Base-by-base conservation (phyloP, 495 filamentous ascomycete genomes). In the Podospora pseudoanserina region DNA sequence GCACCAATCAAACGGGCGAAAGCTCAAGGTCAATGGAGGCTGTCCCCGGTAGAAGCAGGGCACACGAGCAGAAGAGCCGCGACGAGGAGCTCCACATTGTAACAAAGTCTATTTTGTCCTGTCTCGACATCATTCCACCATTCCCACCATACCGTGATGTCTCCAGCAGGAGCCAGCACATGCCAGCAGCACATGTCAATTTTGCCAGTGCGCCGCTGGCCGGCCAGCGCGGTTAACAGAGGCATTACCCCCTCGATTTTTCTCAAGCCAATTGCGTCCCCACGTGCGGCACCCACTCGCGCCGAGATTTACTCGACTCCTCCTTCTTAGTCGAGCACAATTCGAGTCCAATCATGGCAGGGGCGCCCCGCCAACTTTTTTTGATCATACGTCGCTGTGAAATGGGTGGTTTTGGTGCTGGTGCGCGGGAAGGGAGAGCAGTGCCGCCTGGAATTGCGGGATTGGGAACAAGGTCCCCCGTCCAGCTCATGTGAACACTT, bases 161-260 rank as follows among this genome's bases (percentile, higher is more conserved):
- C 55, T 23, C 5, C 16, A 58, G 15, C 39, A 49, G 6, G 13
- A 11, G 55, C 55, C 55, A 58, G n/a, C n/a, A 58, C 54, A 57
- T 18, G 54, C 18, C 54, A 64, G 26, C 5, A 5, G 28, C 62
- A 13, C 30, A 32, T 32, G 30, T 32, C 30, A 32, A 32, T 5
- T 32, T 5, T 32, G 30, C 30, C 30, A 32, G 30, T 30, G 44
- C 39, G 32, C 65, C 23, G 23, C 23, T 23, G 23, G 23, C 23
- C 67, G 66, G 44, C 55, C 39, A 67, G 61, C 63, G 68, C 72
- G 74, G 72, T 68, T 76, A 74, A 61, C 65, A 64, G 63, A 70
- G 74, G 72, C 70, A 65, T 72, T 70, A 26, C 49, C n/a, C 19
- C 32, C 27, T 26, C 53, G 23, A 53, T 23, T 55, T 19, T 20